A percentile compares a stretch with the other conserved stretches of the same genome.
Conservation (phyloP, 2,329 filamentous ascomycete species). For the Neopestalotiopsis clavispora region DNA sequence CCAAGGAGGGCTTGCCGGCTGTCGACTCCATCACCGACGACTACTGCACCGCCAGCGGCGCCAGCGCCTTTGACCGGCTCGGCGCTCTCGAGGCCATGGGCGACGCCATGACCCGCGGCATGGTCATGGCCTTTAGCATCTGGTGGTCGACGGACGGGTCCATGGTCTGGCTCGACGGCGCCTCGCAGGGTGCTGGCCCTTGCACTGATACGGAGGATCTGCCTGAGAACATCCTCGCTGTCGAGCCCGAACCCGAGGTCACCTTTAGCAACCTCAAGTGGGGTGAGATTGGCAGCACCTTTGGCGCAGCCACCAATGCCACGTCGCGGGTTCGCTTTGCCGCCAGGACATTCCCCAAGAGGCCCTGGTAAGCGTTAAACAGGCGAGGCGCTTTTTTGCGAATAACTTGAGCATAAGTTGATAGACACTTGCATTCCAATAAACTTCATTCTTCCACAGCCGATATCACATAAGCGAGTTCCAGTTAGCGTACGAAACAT, state of each 20-base stretch:
- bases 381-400: neutral
- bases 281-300: slow-evolving; percentile 59
- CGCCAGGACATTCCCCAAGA: neutral
- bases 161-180: slow-evolving; percentile 60
- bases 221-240: slow-evolving; percentile 48
- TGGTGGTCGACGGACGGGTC: slow-evolving; percentile 55
- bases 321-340: neutral
- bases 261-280: slow-evolving; percentile 61
- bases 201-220: slow-evolving; percentile 53
- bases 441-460: too few species aligned
- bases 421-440: neutral
- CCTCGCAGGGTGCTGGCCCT: slow-evolving; percentile 52
- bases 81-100: slow-evolving; percentile 49
- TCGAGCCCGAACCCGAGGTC: slow-evolving; percentile 53
- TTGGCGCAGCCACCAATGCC: slow-evolving; percentile 14
- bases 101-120: slow-evolving; percentile 46
- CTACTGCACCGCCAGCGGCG: slow-evolving; percentile 40
- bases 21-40: slow-evolving; percentile 39
- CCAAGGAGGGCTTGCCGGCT: slow-evolving; percentile 38
- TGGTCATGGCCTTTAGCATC: slow-evolving; percentile 56
- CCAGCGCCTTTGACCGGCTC: slow-evolving; percentile 37
- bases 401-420: neutral
- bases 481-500: too few species aligned
- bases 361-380: neutral
- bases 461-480: too few species aligned